Conservation (phyloP, 768 basidiomycete genomes). For the Auriscalpium orientale region DNA sequence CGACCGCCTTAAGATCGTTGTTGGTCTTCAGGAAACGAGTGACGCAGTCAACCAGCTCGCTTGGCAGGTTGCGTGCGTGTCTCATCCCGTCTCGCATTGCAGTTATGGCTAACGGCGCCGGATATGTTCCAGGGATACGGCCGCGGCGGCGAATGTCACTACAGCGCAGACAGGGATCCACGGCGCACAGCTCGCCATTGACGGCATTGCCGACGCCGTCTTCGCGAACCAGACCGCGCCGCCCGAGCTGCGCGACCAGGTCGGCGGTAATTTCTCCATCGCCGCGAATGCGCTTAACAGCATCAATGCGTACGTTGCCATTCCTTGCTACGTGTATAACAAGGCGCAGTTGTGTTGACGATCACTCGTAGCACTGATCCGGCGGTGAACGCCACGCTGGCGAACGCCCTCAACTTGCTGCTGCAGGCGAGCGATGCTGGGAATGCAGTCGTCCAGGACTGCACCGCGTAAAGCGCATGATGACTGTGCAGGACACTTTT, state of each 20-base stretch:
- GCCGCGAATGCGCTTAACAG: not conserved
- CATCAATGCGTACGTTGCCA: not conserved
- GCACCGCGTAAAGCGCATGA: constrained; percentile 18
- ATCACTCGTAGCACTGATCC: not conserved
- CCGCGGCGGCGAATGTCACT: not conserved
- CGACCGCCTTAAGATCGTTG: not conserved
- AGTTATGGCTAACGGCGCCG: not conserved
- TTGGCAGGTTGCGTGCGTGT: not conserved
- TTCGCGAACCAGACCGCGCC: not conserved
- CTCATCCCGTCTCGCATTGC: not conserved
- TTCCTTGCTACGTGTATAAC: not conserved
- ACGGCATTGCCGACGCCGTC: not conserved
- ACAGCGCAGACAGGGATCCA: not conserved
- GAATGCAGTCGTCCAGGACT: constrained; percentile 14
- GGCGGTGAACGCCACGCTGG: not conserved
- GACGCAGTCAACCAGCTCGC: constrained; percentile 1
- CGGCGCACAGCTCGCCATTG: not conserved
- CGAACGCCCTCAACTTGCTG: not conserved
- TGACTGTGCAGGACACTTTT: not conserved
- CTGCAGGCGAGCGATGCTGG: not conserved
- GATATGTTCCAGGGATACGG: not conserved
- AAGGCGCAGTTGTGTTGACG: not conserved
- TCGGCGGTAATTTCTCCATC: not conserved
- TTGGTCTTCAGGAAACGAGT: not conserved
- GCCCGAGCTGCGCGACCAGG: not conserved